phyloP scores from a whole-genome alignment of 306 rosid species.

The Lathyrus tuberosus region DNA sequence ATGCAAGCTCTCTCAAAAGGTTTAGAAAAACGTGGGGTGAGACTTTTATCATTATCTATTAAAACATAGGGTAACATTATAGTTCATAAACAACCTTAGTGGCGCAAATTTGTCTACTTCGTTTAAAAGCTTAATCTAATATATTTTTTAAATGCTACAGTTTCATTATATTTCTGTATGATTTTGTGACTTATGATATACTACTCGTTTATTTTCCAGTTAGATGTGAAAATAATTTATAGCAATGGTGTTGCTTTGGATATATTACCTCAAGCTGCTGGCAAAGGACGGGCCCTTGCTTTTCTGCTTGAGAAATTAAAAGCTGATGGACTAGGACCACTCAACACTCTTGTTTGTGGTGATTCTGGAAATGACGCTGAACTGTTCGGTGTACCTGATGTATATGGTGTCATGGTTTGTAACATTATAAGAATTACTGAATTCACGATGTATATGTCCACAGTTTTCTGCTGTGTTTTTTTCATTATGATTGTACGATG shows the following conservation, averaged over 20 bases:
- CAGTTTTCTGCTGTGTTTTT: constrained; percentile 3
- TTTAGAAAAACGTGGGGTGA: constrained; percentile 69
- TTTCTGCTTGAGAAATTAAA: constrained; percentile 61
- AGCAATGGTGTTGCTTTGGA: constrained; percentile 80
- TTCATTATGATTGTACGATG: constrained; percentile 32
- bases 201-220: constrained; percentile 48
- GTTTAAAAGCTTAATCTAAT: constrained; percentile 16
- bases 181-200: constrained; percentile 30
- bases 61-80: constrained; percentile 49
- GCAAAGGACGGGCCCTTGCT: constrained; percentile 77
- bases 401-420: constrained; percentile 82
- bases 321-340: constrained; percentile 50
- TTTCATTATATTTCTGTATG: constrained; percentile 28
- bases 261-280: constrained; percentile 73
- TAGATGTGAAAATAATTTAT: constrained; percentile 78
- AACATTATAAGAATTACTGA: constrained; percentile 11
- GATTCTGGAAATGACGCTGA: constrained; percentile 91
- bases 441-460: constrained; percentile 18
- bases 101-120: constrained; percentile 1
- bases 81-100: constrained; percentile 27
- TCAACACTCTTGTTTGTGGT: constrained; percentile 82
- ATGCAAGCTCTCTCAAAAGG: constrained; percentile 52
- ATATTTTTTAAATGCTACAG: constrained; percentile 26
- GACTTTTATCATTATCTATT: background rate
- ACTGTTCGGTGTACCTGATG: constrained; percentile 60